These are phyloP conservation scores for Pseudogymnoascus sp. DNA, from an alignment of 2,329 filamentous ascomycete species.

Conservation along the genomic window DNA sequence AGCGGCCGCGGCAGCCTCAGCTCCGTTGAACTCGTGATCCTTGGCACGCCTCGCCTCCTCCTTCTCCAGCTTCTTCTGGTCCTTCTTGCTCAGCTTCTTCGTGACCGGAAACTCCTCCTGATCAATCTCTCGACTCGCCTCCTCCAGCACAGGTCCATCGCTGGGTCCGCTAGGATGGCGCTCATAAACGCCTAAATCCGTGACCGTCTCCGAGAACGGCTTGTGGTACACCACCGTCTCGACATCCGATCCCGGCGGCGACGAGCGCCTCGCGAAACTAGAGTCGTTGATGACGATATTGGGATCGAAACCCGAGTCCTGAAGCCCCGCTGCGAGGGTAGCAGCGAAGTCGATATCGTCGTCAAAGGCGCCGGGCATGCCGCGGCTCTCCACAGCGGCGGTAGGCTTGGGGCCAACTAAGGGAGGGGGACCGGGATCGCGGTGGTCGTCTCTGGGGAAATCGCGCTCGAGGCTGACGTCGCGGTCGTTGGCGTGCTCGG, in stretches of 20 bases:
- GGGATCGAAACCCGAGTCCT: constrained; percentile 62
- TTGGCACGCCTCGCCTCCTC: constrained; percentile 23
- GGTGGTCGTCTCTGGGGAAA: neutral
- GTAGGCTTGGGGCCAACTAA: constrained; percentile 47
- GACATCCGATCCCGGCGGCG: constrained; percentile 52
- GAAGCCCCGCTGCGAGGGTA: constrained; percentile 57
- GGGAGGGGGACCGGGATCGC: constrained; percentile 36
- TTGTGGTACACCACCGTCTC: constrained; percentile 35
- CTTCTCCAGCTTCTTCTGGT: constrained; percentile 38
- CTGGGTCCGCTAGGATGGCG: constrained; percentile 14
- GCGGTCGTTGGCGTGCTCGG: constrained; percentile 16
- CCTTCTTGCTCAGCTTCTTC: constrained; percentile 30
- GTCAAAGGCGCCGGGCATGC: constrained; percentile 55
- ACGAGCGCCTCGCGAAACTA: constrained; percentile 52
- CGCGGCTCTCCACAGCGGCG: constrained; percentile 36
- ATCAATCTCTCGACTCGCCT: constrained; percentile 24
- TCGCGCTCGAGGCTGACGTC: constrained; percentile 10
- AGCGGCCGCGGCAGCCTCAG: constrained; percentile 3
- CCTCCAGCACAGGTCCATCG: constrained; percentile 25
- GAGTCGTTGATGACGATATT: constrained; percentile 61
- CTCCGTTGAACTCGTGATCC: constrained; percentile 18
- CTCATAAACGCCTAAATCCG: constrained; percentile 30
- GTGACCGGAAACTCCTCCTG: constrained; percentile 23
- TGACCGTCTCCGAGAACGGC: constrained; percentile 41
- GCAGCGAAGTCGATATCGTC: constrained; percentile 64